phyloP scores from a whole-genome alignment of 345 rosid species.

The Linum trigynum region DNA sequence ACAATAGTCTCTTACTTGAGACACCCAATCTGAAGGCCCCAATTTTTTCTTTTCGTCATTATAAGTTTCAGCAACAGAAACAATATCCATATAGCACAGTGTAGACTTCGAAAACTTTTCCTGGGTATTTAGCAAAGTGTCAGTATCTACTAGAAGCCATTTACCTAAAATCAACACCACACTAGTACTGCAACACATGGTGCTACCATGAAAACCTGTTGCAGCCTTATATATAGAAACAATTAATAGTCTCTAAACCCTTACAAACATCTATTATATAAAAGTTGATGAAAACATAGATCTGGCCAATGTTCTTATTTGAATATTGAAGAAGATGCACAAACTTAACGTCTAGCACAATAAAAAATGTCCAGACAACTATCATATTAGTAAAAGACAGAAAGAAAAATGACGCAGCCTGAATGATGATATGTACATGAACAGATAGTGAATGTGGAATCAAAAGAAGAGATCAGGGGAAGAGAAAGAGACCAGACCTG shows the following conservation, averaged over 20 bases:
- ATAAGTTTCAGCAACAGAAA: constrained; percentile 31
- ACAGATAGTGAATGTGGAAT: constrained; percentile 21
- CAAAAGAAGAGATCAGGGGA: background rate
- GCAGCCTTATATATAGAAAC: too few relatives aligned
- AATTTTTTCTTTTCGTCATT: constrained; percentile 24
- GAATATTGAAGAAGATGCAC: background rate
- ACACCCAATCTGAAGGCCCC: constrained; percentile 42
- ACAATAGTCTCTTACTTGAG: constrained; percentile 55
- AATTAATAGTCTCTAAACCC: background rate
- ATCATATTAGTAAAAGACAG: background rate
- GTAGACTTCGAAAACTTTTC: constrained; percentile 29
- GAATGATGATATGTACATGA: background rate
- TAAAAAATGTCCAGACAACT: background rate
- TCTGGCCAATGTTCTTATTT: background rate
- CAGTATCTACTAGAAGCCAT: background rate
- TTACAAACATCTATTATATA: background rate
- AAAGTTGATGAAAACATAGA: background rate
- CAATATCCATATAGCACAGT: constrained; percentile 42
- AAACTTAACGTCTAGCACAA: background rate
- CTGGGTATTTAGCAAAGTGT: constrained; percentile 19
- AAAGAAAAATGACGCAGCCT: background rate
- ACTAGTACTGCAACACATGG: too few relatives aligned
- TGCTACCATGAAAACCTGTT: too few relatives aligned
- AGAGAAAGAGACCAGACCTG: constrained; percentile 39
- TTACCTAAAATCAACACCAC: too few relatives aligned